Base-by-base conservation (phyloP, 176 grass and related monocot species). In the Aegilops umbellulata region DNA sequence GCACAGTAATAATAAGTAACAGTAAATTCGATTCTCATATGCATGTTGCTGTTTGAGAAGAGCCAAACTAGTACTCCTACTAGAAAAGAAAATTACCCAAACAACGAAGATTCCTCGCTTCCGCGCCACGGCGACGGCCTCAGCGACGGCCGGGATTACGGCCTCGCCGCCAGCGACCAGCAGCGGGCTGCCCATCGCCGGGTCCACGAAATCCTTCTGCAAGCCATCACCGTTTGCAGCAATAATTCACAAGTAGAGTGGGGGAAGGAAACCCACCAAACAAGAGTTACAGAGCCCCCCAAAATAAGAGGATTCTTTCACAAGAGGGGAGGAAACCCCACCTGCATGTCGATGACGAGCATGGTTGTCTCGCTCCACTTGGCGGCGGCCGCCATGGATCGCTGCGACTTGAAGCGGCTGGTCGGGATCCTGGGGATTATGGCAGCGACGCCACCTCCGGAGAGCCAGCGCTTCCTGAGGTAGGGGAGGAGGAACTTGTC, bases 261-360 rank as follows among this genome's bases (percentile, higher is more conserved):
- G 44, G 36, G 34, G 9, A 9, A 39, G 8, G 38, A 39, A 39
- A 39, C 38, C 38, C 38, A 39, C 38, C 38, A 39, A 39, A 39
- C 38, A 39, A 39, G 38, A 39, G 38, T 8, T 10, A 39, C 8
- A 39, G 38, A 39, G 38, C 8, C 38, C 34, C 38, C 8, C 38
- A 39, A 39, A 39, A 39, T 39, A 39, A 39, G 38, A 39, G 38
- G 9, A 39, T 39, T 39, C 38, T 39, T 39, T 39, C 8, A 39
- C 38, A 39, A 39, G 17, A 55, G 25, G 36, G 20, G 1, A 4
- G 19, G 10, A 24, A 38, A 72, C n/a, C 35, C n/a, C 61, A 84
- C 87, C 87, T 94, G 93, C 93, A 94, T 94, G 77, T 94, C 93
- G 82, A 94, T 94, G 77, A 94, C 85, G 74, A 94, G 93, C 87